Evolutionary conservation across 2,329 filamentous ascomycete species (phyloP).

Genomic region (Coniochaeta hoffmannii): DNA sequence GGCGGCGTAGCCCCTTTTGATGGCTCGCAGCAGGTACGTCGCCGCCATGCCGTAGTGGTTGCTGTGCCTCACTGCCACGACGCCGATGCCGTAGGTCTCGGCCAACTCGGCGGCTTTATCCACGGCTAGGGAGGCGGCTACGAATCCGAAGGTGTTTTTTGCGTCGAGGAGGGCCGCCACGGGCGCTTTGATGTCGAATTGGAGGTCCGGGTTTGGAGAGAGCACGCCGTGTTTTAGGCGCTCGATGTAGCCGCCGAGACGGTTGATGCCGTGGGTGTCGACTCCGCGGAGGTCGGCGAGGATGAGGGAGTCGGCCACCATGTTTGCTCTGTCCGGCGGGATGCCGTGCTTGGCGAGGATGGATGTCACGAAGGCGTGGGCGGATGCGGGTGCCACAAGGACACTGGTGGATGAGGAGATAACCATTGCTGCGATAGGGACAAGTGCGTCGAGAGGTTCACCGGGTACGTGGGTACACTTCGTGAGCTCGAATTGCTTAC

Average conservation of each 20-base stretch:
- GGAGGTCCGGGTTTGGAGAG: constrained; percentile 47
- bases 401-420: neutral
- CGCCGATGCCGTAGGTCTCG: constrained; percentile 58
- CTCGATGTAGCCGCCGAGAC: constrained; percentile 69
- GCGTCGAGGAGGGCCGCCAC: constrained; percentile 39
- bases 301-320: constrained; percentile 61
- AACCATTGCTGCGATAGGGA: neutral
- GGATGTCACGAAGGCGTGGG: constrained; percentile 36
- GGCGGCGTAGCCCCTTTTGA: constrained; percentile 64
- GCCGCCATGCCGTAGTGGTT: constrained; percentile 83
- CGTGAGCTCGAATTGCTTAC: too few species aligned
- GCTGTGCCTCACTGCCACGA: constrained; percentile 67
- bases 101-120: constrained; percentile 60
- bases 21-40: constrained; percentile 69
- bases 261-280: constrained; percentile 72
- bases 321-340: constrained; percentile 46
- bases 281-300: constrained; percentile 71
- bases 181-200: constrained; percentile 52
- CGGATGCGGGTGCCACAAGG: constrained; percentile 14
- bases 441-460: neutral
- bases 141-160: constrained; percentile 68
- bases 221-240: constrained; percentile 65
- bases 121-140: constrained; percentile 62
- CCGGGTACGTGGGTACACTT: too few species aligned
- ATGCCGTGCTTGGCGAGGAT: constrained; percentile 57